Conservation (phyloP, 129 eudicot species). For the Arctium minus region DNA sequence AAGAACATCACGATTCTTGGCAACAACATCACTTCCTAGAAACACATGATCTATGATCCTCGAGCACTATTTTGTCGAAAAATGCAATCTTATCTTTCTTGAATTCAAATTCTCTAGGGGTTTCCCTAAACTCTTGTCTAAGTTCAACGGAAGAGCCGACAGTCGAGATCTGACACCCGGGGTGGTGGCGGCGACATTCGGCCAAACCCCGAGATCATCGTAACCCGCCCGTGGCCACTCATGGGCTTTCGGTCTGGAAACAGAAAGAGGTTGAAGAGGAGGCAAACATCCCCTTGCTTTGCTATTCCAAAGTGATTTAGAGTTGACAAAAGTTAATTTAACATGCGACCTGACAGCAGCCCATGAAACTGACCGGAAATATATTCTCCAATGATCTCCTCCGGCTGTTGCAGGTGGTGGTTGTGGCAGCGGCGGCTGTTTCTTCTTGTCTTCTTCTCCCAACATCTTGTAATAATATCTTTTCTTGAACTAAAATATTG, state of each 20-base stretch:
- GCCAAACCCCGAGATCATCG: constrained; percentile 95
- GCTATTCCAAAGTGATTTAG: constrained; percentile 49
- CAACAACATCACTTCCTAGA: constrained; percentile 86
- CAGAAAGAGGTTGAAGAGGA: constrained; percentile 85
- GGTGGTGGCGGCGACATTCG: constrained; percentile 46
- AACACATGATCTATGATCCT: constrained; percentile 70
- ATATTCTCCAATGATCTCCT: constrained; percentile 40
- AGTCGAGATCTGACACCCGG: constrained; percentile 58
- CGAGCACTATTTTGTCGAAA: constrained; percentile 78
- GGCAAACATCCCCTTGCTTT: constrained; percentile 77
- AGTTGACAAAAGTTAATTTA: constrained; percentile 14
- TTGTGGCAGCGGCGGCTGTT: constrained; percentile 13
- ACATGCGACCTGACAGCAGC: constrained; percentile 49
- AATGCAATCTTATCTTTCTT: constrained; percentile 81
- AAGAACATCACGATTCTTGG: constrained; percentile 70
- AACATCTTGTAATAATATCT: constrained; percentile 30
- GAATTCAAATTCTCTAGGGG: constrained; percentile 67
- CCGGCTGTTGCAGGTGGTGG: neutral
- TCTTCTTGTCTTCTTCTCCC: constrained; percentile 33
- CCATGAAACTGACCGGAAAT: constrained; percentile 81
- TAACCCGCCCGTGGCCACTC: constrained; percentile 97
- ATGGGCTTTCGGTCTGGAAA: constrained; percentile 59
- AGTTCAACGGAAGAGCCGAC: constrained; percentile 30
- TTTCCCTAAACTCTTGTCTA: constrained; percentile 18
- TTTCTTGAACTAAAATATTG: constrained; percentile 1